Evolutionary conservation across 768 basidiomycete genomes (phyloP).

Genomic region (Lactarius tabidus): DNA sequence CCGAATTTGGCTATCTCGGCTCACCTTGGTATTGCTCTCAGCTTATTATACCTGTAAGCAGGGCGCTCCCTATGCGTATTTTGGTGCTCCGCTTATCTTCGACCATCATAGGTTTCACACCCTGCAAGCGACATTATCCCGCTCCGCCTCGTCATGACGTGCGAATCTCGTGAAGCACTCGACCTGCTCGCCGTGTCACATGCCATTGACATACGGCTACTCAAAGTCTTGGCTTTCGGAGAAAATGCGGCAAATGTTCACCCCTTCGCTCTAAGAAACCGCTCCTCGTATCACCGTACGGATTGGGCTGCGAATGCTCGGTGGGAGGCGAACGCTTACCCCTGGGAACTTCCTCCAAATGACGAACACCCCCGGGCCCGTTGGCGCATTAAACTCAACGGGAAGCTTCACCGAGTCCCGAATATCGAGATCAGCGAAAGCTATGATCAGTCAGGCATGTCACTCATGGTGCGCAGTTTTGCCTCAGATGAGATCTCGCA

Average conservation of each 20-base stretch:
- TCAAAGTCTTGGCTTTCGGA: slow-evolving; percentile 20
- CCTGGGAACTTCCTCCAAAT: not conserved
- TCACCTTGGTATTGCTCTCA: not conserved
- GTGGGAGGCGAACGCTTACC: slow-evolving; percentile 1
- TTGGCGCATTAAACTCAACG: slow-evolving; percentile 16
- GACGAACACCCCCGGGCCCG: not conserved
- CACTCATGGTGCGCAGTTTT: slow-evolving; percentile 13
- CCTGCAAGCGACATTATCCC: slow-evolving; percentile 11
- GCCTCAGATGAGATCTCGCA: not conserved
- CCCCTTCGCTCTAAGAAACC: not conserved
- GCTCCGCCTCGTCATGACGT: slow-evolving; percentile 12
- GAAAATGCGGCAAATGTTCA: not conserved
- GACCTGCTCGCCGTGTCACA: slow-evolving; percentile 12
- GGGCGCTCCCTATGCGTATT: not conserved
- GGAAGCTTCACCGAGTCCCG: not conserved
- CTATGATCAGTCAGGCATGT: slow-evolving; percentile 3
- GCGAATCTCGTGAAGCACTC: slow-evolving; percentile 1
- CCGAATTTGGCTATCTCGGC: not conserved
- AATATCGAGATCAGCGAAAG: slow-evolving; percentile 1
- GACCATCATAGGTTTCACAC: not conserved
- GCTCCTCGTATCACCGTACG: not conserved
- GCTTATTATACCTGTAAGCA: slow-evolving; percentile 13
- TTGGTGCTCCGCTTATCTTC: not conserved
- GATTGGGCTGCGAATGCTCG: slow-evolving; percentile 11
- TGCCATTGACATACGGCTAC: slow-evolving; percentile 16